Evolutionary conservation across 2,329 filamentous ascomycete species (phyloP), one percentile per base, ranked within the genome.

Genomic region (Pestalotiopsis sp.): DNA sequence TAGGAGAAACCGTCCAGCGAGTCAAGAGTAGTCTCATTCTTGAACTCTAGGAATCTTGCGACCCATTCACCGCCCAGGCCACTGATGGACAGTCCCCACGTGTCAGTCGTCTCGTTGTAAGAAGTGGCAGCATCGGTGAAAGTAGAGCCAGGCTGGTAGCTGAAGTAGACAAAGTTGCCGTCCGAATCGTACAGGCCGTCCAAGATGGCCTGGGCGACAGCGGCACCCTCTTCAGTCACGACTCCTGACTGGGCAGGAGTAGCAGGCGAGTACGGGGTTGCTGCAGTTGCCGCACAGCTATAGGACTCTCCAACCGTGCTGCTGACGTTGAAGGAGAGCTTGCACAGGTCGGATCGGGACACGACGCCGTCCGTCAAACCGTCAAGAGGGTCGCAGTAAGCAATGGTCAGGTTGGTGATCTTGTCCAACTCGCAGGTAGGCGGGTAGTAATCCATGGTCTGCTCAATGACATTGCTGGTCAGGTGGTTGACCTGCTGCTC

Each of bases 321-420:
- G 68, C 75, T 82, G 38, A 85, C 72, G 72, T 88, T 72, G 69
- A 80, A 80, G 11, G 74, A 72, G 11, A 81, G 73, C 70, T 75
- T 75, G 73, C 78, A 80, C n/a, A 80, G 75, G 38, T 82, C 79
- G 0, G 79, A 75, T 4, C 79, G 75, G 25, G 76, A 72, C 58
- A 90, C 80, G 4, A 89, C 85, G 13, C 87, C 86, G 67, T 90
- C 87, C 0, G 79, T 81, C 59, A 80, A 80, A 5, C 88, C 87
- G 67, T 90, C 87, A 5, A 90, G 78, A 7, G 82, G 78, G 70
- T 90, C 87, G 65, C 87, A 90, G 45, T 83, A 83, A 1, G 79
- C 78, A 61, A 89, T 87, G 4, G 87, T 89, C 52, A 80, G 78
- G 72, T 88, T 89, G 23, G 85, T 80, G 60, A 89, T 80, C 70